Evolutionary conservation across 192 early-diverging fungal genomes (phyloP).

Genomic region (Spinellus fusiger): DNA sequence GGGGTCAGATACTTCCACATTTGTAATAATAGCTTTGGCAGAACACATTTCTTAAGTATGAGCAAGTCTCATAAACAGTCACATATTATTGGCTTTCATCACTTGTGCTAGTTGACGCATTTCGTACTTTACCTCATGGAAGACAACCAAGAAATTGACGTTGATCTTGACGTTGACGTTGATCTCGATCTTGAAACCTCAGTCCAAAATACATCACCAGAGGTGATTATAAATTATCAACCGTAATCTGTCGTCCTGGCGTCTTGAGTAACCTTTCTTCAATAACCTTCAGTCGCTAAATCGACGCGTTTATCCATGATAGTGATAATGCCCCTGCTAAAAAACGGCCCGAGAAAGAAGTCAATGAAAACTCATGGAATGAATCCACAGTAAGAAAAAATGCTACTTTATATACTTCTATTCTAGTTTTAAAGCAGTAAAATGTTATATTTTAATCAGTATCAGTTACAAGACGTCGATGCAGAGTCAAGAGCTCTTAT

Average conservation of each 20-base stretch:
- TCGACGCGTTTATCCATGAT: background rate
- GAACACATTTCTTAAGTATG: too few species aligned
- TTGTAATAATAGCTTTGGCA: too few species aligned
- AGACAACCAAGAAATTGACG: background rate
- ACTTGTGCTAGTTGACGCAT: background rate
- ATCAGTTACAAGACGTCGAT: slow-evolving; percentile 38
- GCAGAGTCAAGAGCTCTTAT: slow-evolving; percentile 49
- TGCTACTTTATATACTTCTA: background rate
- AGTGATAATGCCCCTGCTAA: background rate
- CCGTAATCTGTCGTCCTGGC: background rate
- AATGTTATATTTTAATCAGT: too few species aligned
- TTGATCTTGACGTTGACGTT: background rate
- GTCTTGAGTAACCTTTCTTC: background rate
- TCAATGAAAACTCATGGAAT: too few species aligned
- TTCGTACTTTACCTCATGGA: background rate
- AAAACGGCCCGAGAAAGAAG: background rate
- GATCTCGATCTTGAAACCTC: background rate
- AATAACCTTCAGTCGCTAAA: background rate
- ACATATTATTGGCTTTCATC: background rate
- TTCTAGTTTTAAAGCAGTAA: background rate
- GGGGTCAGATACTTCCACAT: too few species aligned
- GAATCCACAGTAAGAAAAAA: background rate
- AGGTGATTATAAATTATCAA: background rate
- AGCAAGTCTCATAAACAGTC: too few species aligned
- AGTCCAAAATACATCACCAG: background rate